Conservation (phyloP, 2,329 filamentous ascomycete genomes). For the Neofusicoccum parvum region DNA sequence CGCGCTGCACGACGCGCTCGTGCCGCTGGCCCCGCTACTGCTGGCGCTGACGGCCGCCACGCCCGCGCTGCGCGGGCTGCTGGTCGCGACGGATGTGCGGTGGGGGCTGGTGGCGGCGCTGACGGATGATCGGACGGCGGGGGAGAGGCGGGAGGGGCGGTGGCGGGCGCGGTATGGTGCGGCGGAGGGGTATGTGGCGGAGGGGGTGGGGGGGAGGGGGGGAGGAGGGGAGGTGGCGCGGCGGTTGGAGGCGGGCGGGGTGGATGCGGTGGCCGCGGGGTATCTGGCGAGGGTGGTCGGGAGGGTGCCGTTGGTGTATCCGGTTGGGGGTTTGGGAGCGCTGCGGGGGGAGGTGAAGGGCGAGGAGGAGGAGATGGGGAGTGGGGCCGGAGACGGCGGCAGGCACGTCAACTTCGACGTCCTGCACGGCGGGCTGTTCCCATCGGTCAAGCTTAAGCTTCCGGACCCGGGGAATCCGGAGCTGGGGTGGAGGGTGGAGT, state of each 20-base stretch:
- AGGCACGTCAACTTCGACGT: background rate
- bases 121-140: background rate
- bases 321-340: background rate
- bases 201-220: background rate
- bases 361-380: background rate
- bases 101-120: background rate
- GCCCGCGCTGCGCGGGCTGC: background rate
- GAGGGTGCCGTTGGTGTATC: too few species aligned
- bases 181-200: background rate
- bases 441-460: background rate
- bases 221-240: background rate
- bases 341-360: background rate
- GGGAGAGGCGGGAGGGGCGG: background rate
- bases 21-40: too few species aligned
- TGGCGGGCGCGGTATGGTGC: background rate
- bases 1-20: too few species aligned
- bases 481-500: conserved; percentile 1
- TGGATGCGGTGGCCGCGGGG: background rate
- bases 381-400: background rate
- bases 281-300: too few species aligned
- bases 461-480: background rate
- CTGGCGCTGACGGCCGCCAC: too few species aligned
- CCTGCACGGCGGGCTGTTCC: background rate
- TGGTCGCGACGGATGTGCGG: background rate
- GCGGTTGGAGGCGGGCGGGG: background rate